These are phyloP conservation scores for Dalbergia oliveri DNA, from an alignment of 306 rosid species.

Conservation along the genomic window DNA sequence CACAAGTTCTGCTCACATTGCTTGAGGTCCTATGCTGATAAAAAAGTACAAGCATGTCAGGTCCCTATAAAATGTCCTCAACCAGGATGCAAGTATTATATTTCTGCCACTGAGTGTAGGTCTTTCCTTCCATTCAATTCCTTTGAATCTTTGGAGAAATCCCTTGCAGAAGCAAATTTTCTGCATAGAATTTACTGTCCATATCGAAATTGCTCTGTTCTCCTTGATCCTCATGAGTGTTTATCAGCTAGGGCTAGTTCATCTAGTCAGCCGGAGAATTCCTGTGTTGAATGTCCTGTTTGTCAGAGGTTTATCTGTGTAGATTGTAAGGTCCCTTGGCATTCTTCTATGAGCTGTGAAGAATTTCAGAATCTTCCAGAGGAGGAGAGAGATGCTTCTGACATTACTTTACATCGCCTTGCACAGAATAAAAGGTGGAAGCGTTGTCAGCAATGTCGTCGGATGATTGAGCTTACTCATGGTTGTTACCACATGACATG, in stretches of 20 bases:
- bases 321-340: conserved; percentile 94
- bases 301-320: conserved; percentile 84
- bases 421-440: conserved; percentile 79
- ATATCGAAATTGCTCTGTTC: conserved; percentile 82
- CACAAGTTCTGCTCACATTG: conserved; percentile 93
- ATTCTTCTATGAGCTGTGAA: conserved; percentile 85
- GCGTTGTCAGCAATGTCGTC: conserved; percentile 89
- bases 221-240: conserved; percentile 79
- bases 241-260: conserved; percentile 76
- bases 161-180: conserved; percentile 69
- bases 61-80: conserved; percentile 91
- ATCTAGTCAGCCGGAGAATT: conserved; percentile 79
- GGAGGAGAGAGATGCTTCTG: conserved; percentile 85
- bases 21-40: conserved; percentile 77
- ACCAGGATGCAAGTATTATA: conserved; percentile 76
- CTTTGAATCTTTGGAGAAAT: conserved; percentile 71
- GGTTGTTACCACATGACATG: conserved; percentile 96
- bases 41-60: conserved; percentile 72
- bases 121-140: conserved; percentile 82
- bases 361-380: conserved; percentile 74
- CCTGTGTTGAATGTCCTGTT: conserved; percentile 89
- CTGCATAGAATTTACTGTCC: conserved; percentile 81
- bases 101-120: conserved; percentile 71
- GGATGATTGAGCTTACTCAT: conserved; percentile 85
- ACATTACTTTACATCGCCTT: conserved; percentile 66